These are phyloP conservation scores for Talaromyces islandicus DNA, from an alignment of 2,329 filamentous ascomycete species.

Conservation along the genomic window DNA sequence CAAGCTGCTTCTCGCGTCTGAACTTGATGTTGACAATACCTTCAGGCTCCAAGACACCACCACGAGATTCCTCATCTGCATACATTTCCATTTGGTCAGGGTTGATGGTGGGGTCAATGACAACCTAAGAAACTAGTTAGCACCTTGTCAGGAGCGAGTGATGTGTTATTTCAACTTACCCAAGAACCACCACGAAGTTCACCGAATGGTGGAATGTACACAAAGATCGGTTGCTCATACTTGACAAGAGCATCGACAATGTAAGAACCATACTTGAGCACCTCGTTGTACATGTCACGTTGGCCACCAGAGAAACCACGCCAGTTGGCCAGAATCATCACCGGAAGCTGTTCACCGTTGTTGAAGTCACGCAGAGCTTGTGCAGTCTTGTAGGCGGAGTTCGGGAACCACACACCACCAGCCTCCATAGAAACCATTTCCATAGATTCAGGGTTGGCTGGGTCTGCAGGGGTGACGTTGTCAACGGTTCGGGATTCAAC, in stretches of 20 bases:
- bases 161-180: slow-evolving; percentile 43
- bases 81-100: slow-evolving; percentile 98
- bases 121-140: slow-evolving; percentile 54
- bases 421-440: slow-evolving; percentile 93
- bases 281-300: slow-evolving; percentile 99
- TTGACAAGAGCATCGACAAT: slow-evolving; percentile 98
- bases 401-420: slow-evolving; percentile 99
- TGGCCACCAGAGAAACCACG: slow-evolving; percentile 99
- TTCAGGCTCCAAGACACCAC: slow-evolving; percentile 95
- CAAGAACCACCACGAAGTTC: slow-evolving; percentile 98
- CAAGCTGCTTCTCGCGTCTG: slow-evolving; percentile 92
- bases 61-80: slow-evolving; percentile 87
- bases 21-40: slow-evolving; percentile 99
- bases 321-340: slow-evolving; percentile 99
- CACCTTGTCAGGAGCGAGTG: slow-evolving; percentile 2
- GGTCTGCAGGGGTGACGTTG: slow-evolving; percentile 93
- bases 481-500: slow-evolving; percentile 95
- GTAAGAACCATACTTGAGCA: slow-evolving; percentile 98
- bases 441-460: slow-evolving; percentile 96
- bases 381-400: slow-evolving; percentile 98
- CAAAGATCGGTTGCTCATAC: slow-evolving; percentile 97
- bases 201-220: slow-evolving; percentile 95
- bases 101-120: slow-evolving; percentile 98
- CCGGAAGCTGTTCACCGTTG: slow-evolving; percentile 91
- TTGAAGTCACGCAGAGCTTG: slow-evolving; percentile 99